Percentiles rank a stretch among this genome's conserved stretches.
These are phyloP conservation scores for Rosellinia necatrix DNA, from an alignment of 2,329 filamentous ascomycete species.

Conservation along the genomic window DNA sequence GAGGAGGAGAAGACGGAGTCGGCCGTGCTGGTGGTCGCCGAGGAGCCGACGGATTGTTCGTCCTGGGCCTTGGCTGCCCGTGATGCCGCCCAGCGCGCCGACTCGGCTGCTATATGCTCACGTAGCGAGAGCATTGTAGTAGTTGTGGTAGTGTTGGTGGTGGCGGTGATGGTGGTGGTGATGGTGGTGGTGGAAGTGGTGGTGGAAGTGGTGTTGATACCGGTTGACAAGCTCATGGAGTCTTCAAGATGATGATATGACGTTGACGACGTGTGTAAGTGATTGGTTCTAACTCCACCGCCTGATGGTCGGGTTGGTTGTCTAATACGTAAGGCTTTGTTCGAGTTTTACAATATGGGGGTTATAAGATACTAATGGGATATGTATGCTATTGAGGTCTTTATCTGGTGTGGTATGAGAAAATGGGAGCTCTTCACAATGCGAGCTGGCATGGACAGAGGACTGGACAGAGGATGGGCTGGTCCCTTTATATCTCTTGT, in stretches of 20 bases:
- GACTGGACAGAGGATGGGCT: constrained; percentile 3
- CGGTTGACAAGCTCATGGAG: not conserved
- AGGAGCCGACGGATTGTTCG: constrained; percentile 23
- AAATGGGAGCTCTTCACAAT: constrained; percentile 4
- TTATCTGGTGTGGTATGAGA: constrained; percentile 17
- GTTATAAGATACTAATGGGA: too few species aligned
- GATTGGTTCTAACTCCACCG: not conserved
- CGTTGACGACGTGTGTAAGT: constrained; percentile 8
- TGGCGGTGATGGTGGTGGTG: constrained; percentile 17
- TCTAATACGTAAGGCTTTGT: too few species aligned
- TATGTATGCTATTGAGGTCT: too few species aligned
- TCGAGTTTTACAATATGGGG: too few species aligned
- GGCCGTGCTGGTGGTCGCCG: constrained; percentile 18
- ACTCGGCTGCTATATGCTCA: constrained; percentile 34
- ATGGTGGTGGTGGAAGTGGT: too few species aligned
- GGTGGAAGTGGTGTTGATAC: constrained; percentile 16
- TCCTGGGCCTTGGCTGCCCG: constrained; percentile 12
- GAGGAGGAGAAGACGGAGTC: constrained; percentile 28
- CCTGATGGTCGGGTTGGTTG: not conserved
- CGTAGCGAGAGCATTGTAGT: constrained; percentile 34
- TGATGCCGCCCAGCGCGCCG: constrained; percentile 32
- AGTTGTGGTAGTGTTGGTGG: constrained; percentile 12
- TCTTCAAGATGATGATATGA: constrained; percentile 14
- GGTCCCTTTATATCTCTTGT: constrained; percentile 20
- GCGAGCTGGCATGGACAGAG: not conserved